Percentiles rank a stretch among this genome's conserved stretches.
These are phyloP conservation scores for Sarcomyxa edulis DNA, from an alignment of 768 basidiomycete species.

Conservation along the genomic window DNA sequence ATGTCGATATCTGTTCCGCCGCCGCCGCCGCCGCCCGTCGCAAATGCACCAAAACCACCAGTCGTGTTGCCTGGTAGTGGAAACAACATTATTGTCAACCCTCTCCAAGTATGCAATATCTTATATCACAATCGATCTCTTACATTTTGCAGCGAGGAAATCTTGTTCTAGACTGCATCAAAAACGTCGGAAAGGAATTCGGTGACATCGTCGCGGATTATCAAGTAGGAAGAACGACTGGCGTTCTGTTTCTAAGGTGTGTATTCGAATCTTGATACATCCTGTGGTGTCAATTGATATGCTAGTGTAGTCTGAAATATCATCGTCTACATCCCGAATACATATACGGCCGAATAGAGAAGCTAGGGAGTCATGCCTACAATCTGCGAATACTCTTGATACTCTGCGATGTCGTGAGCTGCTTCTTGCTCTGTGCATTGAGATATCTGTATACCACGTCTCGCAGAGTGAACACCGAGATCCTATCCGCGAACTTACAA, in stretches of 20 bases:
- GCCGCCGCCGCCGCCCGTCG: too few relatives aligned
- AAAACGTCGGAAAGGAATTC: slow-evolving; percentile 90
- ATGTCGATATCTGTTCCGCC: too few relatives aligned
- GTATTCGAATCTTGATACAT: not conserved
- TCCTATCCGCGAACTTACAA: slow-evolving; percentile 88
- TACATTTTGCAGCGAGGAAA: slow-evolving; percentile 63
- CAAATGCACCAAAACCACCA: slow-evolving; percentile 30
- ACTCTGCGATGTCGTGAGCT: slow-evolving; percentile 84
- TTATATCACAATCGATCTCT: not conserved
- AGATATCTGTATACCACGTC: not conserved
- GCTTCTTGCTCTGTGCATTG: too few relatives aligned
- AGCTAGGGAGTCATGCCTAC: slow-evolving; percentile 76
- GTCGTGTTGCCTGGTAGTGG: slow-evolving; percentile 61
- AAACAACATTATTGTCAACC: slow-evolving; percentile 60
- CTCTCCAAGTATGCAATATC: slow-evolving; percentile 42
- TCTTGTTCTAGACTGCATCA: slow-evolving; percentile 80
- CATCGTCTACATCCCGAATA: slow-evolving; percentile 98
- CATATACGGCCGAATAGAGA: slow-evolving; percentile 85
- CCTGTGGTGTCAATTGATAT: not conserved
- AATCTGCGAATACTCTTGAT: slow-evolving; percentile 82
- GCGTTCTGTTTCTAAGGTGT: slow-evolving; percentile 88
- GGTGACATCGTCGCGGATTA: slow-evolving; percentile 93
- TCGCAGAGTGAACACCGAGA: slow-evolving; percentile 85
- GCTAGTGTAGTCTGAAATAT: slow-evolving; percentile 67
- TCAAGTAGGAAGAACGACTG: slow-evolving; percentile 92